Percentiles rank a stretch among this genome's conserved stretches.
These are phyloP conservation scores for Mortierella sp. DNA, from an alignment of 371 early-diverging fungal species.

Conservation along the genomic window DNA sequence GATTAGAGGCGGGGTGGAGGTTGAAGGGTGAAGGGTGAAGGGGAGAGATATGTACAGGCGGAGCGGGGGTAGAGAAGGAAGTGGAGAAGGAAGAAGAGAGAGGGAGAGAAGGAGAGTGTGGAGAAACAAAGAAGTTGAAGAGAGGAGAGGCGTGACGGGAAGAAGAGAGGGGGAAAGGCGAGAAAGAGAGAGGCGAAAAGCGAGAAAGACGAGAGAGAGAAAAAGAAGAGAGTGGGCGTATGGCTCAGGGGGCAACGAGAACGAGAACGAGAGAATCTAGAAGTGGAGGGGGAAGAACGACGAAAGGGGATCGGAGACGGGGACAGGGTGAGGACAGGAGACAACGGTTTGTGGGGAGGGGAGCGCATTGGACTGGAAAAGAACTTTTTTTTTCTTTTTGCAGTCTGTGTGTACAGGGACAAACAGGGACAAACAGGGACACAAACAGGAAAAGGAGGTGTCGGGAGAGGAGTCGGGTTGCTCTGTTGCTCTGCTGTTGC, in stretches of 20 bases:
- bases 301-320: neutral
- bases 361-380: no score
- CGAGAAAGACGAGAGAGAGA: no score
- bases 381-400: neutral
- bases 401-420: neutral
- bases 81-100: neutral
- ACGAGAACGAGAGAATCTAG: neutral
- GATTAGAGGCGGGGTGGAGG: neutral
- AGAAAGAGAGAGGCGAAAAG: neutral
- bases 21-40: neutral
- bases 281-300: neutral
- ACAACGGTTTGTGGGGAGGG: neutral
- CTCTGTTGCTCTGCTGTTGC: no score
- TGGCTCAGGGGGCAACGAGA: neutral
- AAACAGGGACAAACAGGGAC: neutral
- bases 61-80: neutral
- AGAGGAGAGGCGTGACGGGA: no score
- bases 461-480: no score
- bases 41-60: neutral
- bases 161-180: conserved; percentile 4
- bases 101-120: no score
- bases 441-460: no score
- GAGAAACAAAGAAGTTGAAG: neutral
- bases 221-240: neutral
- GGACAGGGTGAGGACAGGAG: neutral